phyloP scores from a whole-genome alignment of 371 early-diverging fungal genomes.

The Mortierella sp. region DNA sequence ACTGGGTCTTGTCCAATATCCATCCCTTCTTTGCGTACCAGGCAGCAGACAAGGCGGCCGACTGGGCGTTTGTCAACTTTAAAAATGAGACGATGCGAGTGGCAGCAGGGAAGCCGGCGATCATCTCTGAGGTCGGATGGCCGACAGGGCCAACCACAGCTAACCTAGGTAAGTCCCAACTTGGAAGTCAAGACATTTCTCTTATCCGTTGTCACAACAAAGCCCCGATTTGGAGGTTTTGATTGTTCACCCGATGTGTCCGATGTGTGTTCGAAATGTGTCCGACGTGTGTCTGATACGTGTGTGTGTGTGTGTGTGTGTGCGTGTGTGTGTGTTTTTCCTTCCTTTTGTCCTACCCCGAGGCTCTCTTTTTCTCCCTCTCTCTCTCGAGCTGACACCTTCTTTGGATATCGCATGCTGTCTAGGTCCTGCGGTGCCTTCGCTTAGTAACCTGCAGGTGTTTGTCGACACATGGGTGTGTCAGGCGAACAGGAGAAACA shows the following conservation, averaged over 20 bases:
- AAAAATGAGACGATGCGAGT: slow-evolving; percentile 50
- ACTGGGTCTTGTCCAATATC: slow-evolving; percentile 63
- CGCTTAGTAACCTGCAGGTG: slow-evolving; percentile 58
- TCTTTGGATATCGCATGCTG: background rate
- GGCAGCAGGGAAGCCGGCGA: slow-evolving; percentile 54
- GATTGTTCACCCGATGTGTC: no score
- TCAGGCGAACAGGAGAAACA: slow-evolving; percentile 54
- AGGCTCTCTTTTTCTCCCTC: no score
- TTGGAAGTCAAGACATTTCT: background rate
- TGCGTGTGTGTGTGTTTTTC: no score
- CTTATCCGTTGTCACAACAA: background rate
- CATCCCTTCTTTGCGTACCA: slow-evolving; percentile 66
- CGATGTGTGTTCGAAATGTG: no score
- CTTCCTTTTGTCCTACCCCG: no score
- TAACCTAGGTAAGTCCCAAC: slow-evolving; percentile 25
- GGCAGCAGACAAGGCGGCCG: slow-evolving; percentile 44
- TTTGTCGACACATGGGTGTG: slow-evolving; percentile 58
- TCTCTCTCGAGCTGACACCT: background rate
- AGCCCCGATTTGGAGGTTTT: background rate
- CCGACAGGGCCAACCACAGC: slow-evolving; percentile 57
- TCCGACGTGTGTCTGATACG: no score
- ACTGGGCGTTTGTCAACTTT: slow-evolving; percentile 50
- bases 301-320: no score
- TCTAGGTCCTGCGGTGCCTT: slow-evolving; percentile 55
- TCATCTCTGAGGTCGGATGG: slow-evolving; percentile 73